phyloP scores from a whole-genome alignment of 805 yeast species.

The Wickerhamomyces silvicola region DNA sequence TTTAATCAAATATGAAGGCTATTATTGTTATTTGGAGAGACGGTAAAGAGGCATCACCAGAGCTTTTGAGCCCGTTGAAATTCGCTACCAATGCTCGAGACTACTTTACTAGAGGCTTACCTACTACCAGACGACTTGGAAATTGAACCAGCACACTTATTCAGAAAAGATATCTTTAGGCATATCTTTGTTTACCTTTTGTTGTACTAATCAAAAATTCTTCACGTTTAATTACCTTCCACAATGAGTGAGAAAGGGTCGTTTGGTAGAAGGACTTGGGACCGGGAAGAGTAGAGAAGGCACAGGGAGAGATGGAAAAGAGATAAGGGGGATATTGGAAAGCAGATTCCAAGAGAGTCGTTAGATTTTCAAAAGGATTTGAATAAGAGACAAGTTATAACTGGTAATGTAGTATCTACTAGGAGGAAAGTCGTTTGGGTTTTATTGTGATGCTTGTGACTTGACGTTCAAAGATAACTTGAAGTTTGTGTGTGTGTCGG shows the following conservation, averaged over 20 bases:
- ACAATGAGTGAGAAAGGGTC: constrained; percentile 7
- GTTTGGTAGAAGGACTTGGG: constrained; percentile 69
- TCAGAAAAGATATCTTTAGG: constrained; percentile 9
- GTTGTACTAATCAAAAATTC: not conserved
- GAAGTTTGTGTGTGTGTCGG: constrained; percentile 81
- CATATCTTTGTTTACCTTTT: constrained; percentile 3
- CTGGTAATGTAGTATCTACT: constrained; percentile 25
- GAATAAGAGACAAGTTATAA: constrained; percentile 29
- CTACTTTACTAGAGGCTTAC: no score
- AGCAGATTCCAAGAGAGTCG: constrained; percentile 9
- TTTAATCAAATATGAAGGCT: constrained; percentile 35
- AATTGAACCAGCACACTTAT: constrained; percentile 1
- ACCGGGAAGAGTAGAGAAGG: constrained; percentile 55
- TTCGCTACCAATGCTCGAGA: no score
- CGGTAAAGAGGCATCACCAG: not conserved
- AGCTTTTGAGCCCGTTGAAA: no score
- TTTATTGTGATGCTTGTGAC: constrained; percentile 75
- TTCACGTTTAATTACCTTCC: not conserved
- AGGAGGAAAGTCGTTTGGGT: constrained; percentile 69
- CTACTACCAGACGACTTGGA: no score
- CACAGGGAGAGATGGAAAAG: constrained; percentile 23
- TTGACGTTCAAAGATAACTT: constrained; percentile 77
- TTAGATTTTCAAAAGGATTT: constrained; percentile 22
- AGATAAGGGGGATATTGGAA: constrained; percentile 9
- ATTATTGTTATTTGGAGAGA: constrained; percentile 17